Evolutionary conservation across 306 rosid species (phyloP).

Genomic region (Malus sylvestris): DNA sequence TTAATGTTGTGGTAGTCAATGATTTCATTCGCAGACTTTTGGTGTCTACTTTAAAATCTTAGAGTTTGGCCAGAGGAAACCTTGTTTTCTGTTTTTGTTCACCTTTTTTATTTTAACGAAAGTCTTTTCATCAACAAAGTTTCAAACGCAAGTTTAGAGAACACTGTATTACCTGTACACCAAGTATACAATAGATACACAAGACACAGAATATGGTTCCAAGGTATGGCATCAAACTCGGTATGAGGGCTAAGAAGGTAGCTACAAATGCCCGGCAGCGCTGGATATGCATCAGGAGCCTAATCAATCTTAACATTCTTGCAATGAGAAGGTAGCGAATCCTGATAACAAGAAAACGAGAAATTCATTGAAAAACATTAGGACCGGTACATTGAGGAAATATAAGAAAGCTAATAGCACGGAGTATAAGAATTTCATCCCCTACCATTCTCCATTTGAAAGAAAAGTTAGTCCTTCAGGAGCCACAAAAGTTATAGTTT

Average conservation of each 20-base stretch:
- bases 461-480: slow-evolving; percentile 56
- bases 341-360: slow-evolving; percentile 41
- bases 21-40: neutral
- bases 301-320: slow-evolving; percentile 83
- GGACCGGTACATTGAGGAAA: neutral
- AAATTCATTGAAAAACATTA: neutral
- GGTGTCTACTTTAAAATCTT: neutral
- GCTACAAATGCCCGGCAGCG: slow-evolving; percentile 85
- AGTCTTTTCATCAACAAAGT: neutral
- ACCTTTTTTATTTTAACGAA: neutral
- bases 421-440: neutral
- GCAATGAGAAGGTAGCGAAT: slow-evolving; percentile 96
- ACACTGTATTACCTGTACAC: slow-evolving; percentile 66
- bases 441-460: slow-evolving; percentile 96
- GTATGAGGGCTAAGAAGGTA: slow-evolving; percentile 85
- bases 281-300: slow-evolving; percentile 79
- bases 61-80: neutral
- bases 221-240: slow-evolving; percentile 96
- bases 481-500: slow-evolving; percentile 60
- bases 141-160: slow-evolving; percentile 9
- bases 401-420: neutral
- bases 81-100: neutral
- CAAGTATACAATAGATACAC: slow-evolving; percentile 80
- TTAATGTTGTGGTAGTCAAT: neutral
- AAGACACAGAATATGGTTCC: slow-evolving; percentile 84